Evolutionary conservation across 2,329 filamentous ascomycete genomes (phyloP), one percentile per base, ranked within the genome.

Genomic region (Aspergillus sp.): DNA sequence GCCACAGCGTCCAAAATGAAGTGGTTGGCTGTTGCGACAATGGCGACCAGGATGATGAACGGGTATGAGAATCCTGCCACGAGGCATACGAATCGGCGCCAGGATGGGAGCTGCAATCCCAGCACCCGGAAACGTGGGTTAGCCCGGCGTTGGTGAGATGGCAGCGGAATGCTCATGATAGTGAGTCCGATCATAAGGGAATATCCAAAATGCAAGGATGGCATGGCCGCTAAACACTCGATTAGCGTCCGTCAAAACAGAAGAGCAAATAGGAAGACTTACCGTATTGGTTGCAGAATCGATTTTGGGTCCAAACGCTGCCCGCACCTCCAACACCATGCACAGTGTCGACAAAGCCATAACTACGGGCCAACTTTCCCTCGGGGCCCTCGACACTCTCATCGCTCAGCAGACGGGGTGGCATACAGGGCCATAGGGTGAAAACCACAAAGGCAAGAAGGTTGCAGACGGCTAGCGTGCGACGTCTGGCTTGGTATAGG

Each of bases 241-340:
- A 10, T n/a, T 3, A 10, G 9, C 7, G 8, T 35, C 9, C 8
- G 11, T 10, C 11, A 35, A 35, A 7, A 3, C 4, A 13, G 33
- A 35, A 35, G 12, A 13, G 33, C n/a, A 35, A 10, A 10, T 10
- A 35, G n/a, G 12, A 10, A 7, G 26, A 65, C 74, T 66, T 57
- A 75, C 81, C 83, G 62, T 87, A 87, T 65, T 88, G 84, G 60
- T 88, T 88, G 65, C 83, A 87, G 63, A 87, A 88, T 48, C 74
- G 77, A 65, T 87, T 87, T 39, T 82, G 77, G 0, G 83, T 86
- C 83, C 83, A 87, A 1, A 87, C 80, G 50, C 81, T 85, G 58
- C 80, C 80, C 50, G 81, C 78, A 36, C 81, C 81, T 27, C 72
- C 70, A 10, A 64, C 63, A 8, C 76, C 74, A 58, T 81, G 78